These are phyloP conservation scores for Monosporozyma aerobia DNA, from an alignment of 805 yeast genomes.

Conservation along the genomic window DNA sequence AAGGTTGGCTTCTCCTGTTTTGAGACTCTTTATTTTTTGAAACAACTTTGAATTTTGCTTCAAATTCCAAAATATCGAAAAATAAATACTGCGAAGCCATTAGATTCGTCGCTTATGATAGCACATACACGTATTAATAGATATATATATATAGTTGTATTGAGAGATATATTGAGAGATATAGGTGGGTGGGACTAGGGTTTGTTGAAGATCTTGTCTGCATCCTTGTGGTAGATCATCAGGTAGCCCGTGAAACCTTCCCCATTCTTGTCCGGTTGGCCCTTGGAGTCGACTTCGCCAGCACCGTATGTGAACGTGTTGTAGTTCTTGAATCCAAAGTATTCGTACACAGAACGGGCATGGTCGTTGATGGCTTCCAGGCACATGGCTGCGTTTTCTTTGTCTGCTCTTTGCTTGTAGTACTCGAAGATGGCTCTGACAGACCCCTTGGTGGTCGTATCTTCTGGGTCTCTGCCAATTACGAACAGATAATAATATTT, in stretches of 20 bases:
- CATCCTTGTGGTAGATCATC: slow-evolving; percentile 28
- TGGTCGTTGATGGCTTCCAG: slow-evolving; percentile 29
- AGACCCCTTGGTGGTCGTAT: slow-evolving; percentile 23
- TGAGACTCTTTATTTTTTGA: neutral
- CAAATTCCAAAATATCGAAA: neutral
- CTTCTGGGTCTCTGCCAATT: slow-evolving; percentile 27
- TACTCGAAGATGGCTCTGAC: slow-evolving; percentile 26
- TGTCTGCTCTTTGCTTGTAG: slow-evolving; percentile 25
- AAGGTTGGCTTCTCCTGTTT: neutral
- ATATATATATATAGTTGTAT: neutral
- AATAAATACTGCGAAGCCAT: neutral
- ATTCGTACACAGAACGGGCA: slow-evolving; percentile 29
- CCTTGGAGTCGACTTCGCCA: slow-evolving; percentile 25
- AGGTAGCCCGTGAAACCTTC: slow-evolving; percentile 25
- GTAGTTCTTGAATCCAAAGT: slow-evolving; percentile 28
- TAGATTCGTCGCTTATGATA: neutral
- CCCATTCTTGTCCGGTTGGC: slow-evolving; percentile 23
- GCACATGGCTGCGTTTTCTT: slow-evolving; percentile 25
- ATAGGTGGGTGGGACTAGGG: neutral
- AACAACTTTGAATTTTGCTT: neutral
- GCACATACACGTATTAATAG: no score
- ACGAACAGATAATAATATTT: slow-evolving; percentile 27
- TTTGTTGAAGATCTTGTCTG: slow-evolving; percentile 2
- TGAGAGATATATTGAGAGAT: neutral
- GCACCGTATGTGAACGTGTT: slow-evolving; percentile 24